Conservation (phyloP, 139 green algal genomes). For the Chlorella ohadii region DNA sequence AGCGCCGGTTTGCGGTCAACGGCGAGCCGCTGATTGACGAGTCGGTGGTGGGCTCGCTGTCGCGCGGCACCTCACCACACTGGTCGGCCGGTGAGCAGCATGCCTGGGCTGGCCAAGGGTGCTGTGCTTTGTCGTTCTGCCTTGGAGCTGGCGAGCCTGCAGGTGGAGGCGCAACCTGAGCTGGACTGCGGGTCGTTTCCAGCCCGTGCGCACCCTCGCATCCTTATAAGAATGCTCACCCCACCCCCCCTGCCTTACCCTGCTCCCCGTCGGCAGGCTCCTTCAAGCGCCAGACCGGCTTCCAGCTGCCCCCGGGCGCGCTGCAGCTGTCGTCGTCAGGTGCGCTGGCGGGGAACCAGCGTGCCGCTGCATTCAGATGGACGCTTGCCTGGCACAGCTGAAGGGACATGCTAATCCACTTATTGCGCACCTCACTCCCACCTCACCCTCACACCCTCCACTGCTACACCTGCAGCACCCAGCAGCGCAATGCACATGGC, state of each 20-base stretch:
- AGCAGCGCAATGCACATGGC: background rate
- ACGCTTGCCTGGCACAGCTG: too few species aligned
- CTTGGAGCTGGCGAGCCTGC: too few species aligned
- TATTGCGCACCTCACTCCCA: background rate
- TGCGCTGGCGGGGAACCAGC: background rate
- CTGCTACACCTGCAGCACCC: background rate
- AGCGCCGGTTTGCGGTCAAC: constrained; percentile 67
- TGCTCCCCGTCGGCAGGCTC: background rate
- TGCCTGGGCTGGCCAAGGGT: too few species aligned
- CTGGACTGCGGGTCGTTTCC: too few species aligned
- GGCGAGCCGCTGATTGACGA: constrained; percentile 66
- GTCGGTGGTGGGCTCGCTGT: constrained; percentile 34
- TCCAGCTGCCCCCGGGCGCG: constrained; percentile 34
- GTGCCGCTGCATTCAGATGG: background rate
- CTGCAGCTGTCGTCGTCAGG: constrained; percentile 18
- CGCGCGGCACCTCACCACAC: constrained; percentile 27
- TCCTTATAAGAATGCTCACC: too few species aligned
- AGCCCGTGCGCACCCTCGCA: too few species aligned
- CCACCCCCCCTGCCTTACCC: too few species aligned
- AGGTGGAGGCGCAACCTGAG: too few species aligned
- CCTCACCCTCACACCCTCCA: background rate
- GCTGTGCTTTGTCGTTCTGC: too few species aligned
- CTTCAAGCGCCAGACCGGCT: constrained; percentile 43
- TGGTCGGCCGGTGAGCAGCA: background rate
- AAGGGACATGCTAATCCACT: too few species aligned